Conservation (phyloP, 257 asterid genomes). For the Fraxinus anomala region DNA sequence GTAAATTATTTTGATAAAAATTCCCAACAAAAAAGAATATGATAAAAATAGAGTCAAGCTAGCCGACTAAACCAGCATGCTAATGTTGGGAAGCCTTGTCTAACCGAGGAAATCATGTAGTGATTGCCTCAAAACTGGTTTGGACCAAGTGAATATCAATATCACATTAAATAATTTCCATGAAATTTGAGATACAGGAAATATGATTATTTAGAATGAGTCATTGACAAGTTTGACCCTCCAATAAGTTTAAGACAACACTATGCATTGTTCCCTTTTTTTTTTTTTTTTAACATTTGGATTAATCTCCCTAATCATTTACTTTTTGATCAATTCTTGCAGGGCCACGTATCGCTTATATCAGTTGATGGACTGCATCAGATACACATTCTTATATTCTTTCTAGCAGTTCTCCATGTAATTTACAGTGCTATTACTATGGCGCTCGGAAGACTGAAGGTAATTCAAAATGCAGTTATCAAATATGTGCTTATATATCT, state of each 20-base stretch:
- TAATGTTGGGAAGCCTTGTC: not conserved
- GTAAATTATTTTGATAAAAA: not conserved
- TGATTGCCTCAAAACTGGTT: not conserved
- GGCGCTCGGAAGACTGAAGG: conserved; percentile 93
- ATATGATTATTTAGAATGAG: not conserved
- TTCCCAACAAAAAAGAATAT: not conserved
- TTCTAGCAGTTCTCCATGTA: conserved; percentile 84
- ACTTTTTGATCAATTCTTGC: conserved; percentile 23
- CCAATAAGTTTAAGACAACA: not conserved
- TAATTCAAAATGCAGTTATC: conserved; percentile 23
- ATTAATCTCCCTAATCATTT: conserved; percentile 14
- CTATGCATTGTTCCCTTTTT: not conserved
- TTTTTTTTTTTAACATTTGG: not conserved
- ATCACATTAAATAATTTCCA: not conserved
- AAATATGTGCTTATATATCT: conserved; percentile 2
- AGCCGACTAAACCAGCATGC: too few species aligned
- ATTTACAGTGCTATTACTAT: conserved; percentile 76
- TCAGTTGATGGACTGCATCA: conserved; percentile 82
- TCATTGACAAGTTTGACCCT: not conserved
- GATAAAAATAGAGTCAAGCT: not conserved
- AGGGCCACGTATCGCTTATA: conserved; percentile 64
- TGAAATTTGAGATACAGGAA: not conserved
- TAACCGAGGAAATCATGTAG: not conserved
- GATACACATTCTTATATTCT: conserved; percentile 91
- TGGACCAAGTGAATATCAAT: not conserved